These are phyloP conservation scores for Sabuloglossum arenarium DNA, from an alignment of 495 filamentous ascomycete genomes.

Conservation along the genomic window DNA sequence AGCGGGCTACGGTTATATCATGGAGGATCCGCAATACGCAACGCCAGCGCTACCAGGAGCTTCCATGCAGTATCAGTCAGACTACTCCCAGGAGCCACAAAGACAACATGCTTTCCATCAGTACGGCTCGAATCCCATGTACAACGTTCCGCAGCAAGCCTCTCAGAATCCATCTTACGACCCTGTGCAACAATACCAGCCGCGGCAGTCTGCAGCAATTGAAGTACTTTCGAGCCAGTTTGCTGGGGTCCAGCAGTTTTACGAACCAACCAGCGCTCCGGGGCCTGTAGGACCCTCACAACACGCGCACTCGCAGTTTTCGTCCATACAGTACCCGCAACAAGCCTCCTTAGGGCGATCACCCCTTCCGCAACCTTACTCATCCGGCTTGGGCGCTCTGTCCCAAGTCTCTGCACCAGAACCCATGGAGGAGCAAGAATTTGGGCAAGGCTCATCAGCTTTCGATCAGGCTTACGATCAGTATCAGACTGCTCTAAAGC, in stretches of 20 bases:
- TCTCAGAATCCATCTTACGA: slow-evolving; percentile 48
- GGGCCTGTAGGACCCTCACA: slow-evolving; percentile 29
- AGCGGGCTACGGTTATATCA: slow-evolving; percentile 5
- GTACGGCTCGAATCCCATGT: slow-evolving; percentile 52
- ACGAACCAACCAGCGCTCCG: slow-evolving; percentile 47
- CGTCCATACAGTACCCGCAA: slow-evolving; percentile 32
- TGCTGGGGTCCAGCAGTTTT: slow-evolving; percentile 50
- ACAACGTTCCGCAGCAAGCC: slow-evolving; percentile 52
- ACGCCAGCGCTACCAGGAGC: not conserved
- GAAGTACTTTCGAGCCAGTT: slow-evolving; percentile 57
- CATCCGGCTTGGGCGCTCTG: slow-evolving; percentile 31
- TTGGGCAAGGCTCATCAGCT: slow-evolving; percentile 17
- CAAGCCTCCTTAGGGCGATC: slow-evolving; percentile 29
- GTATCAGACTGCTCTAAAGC: slow-evolving; percentile 53
- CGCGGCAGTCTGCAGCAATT: slow-evolving; percentile 61
- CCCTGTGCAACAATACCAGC: slow-evolving; percentile 51
- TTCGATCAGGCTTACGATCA: slow-evolving; percentile 46
- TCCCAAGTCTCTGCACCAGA: slow-evolving; percentile 18
- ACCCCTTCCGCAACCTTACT: slow-evolving; percentile 28
- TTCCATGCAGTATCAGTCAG: slow-evolving; percentile 4
- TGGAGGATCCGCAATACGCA: slow-evolving; percentile 2
- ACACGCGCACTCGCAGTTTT: slow-evolving; percentile 31
- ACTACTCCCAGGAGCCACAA: slow-evolving; percentile 1
- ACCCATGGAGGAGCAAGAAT: slow-evolving; percentile 13
- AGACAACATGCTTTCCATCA: slow-evolving; percentile 24